Percentiles rank a stretch among this genome's conserved stretches.
Conservation (phyloP, 192 early-diverging fungal genomes). For the Coemansia sp. region DNA sequence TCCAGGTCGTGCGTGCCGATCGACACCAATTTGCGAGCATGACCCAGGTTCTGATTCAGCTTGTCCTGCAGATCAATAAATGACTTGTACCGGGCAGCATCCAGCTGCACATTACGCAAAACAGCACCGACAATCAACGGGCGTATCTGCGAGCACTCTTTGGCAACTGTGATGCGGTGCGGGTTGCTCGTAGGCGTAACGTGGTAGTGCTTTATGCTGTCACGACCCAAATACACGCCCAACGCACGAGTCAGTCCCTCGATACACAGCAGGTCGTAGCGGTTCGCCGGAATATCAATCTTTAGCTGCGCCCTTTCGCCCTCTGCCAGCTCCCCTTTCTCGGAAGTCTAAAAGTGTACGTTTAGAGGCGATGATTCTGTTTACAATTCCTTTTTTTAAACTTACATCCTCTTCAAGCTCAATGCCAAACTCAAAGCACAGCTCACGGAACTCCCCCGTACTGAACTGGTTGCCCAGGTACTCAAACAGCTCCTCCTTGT, state of each 20-base stretch:
- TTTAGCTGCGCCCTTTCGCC: slow-evolving; percentile 79
- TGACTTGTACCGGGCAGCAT: slow-evolving; percentile 78
- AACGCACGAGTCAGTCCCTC: slow-evolving; percentile 93
- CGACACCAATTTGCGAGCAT: slow-evolving; percentile 89
- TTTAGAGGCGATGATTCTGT: too few species aligned
- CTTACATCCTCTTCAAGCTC: slow-evolving; percentile 96
- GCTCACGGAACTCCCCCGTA: slow-evolving; percentile 87
- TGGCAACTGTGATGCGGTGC: slow-evolving; percentile 36
- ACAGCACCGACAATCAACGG: slow-evolving; percentile 88
- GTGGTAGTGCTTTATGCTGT: slow-evolving; percentile 38
- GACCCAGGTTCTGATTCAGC: slow-evolving; percentile 95
- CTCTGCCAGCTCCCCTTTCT: slow-evolving; percentile 23
- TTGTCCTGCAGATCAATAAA: slow-evolving; percentile 99
- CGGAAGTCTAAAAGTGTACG: slow-evolving; percentile 22
- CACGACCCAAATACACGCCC: slow-evolving; percentile 74
- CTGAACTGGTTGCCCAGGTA: slow-evolving; percentile 74
- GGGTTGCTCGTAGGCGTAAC: slow-evolving; percentile 17
- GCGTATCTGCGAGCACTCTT: slow-evolving; percentile 77
- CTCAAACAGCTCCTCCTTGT: slow-evolving; percentile 83
- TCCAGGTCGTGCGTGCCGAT: slow-evolving; percentile 99
- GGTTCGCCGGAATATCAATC: slow-evolving; percentile 98
- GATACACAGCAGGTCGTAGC: slow-evolving; percentile 95
- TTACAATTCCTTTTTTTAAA: not conserved
- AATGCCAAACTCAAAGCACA: slow-evolving; percentile 99
- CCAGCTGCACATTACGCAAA: slow-evolving; percentile 83